Percentiles rank a stretch among this genome's conserved stretches.
phyloP scores from a whole-genome alignment of 2,329 filamentous ascomycete species.

The Botryotinia calthae region DNA sequence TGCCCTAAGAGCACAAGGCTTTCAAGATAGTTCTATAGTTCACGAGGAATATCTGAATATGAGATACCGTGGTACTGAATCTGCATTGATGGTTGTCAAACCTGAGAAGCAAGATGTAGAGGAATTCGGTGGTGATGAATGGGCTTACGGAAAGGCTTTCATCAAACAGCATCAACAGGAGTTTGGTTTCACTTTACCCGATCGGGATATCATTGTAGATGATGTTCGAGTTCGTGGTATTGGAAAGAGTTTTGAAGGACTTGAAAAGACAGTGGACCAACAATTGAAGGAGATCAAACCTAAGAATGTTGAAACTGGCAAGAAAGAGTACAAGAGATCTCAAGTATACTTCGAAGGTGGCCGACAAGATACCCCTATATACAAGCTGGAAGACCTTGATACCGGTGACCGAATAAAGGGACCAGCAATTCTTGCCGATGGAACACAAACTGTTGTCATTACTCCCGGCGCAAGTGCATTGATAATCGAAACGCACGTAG shows the following conservation, averaged over 20 bases:
- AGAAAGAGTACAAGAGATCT: slow-evolving; percentile 63
- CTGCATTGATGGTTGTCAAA: slow-evolving; percentile 83
- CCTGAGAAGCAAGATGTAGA: slow-evolving; percentile 62
- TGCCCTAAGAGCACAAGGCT: slow-evolving; percentile 74
- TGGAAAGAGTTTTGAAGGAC: slow-evolving; percentile 78
- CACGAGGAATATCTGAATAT: slow-evolving; percentile 95
- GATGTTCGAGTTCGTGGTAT: slow-evolving; percentile 87
- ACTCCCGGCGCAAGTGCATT: slow-evolving; percentile 74
- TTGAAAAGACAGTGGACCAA: slow-evolving; percentile 79
- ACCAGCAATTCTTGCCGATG: slow-evolving; percentile 22
- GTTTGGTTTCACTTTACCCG: slow-evolving; percentile 84
- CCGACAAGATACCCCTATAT: slow-evolving; percentile 73
- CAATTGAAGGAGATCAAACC: slow-evolving; percentile 70
- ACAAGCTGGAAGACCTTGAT: slow-evolving; percentile 73
- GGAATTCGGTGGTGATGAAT: slow-evolving; percentile 63
- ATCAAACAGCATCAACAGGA: slow-evolving; percentile 85
- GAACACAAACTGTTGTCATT: slow-evolving; percentile 44
- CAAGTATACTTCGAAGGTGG: slow-evolving; percentile 84
- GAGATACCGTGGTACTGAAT: slow-evolving; percentile 87
- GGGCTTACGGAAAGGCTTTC: slow-evolving; percentile 83
- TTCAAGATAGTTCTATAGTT: slow-evolving; percentile 67
- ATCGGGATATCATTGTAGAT: slow-evolving; percentile 85
- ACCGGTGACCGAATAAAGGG: slow-evolving; percentile 18
- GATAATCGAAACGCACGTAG: slow-evolving; percentile 80
- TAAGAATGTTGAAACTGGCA: slow-evolving; percentile 42